phyloP scores from a whole-genome alignment of 2,329 filamentous ascomycete species.

The Coniochaeta sp. region DNA sequence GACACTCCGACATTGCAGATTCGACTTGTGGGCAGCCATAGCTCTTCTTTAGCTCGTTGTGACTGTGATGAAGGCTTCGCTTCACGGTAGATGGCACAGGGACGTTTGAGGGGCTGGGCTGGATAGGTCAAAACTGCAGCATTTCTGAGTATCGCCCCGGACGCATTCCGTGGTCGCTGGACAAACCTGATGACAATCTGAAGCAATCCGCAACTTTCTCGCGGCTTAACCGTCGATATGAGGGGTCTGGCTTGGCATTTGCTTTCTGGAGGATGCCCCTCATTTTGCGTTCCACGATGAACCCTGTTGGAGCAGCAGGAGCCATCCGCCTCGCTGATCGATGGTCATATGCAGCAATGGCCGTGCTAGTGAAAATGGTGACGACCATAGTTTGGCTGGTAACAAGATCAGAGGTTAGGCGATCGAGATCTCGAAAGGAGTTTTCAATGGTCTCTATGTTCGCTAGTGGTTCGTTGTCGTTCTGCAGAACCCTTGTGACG shows the following conservation, averaged over 20 bases:
- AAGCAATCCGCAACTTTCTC: background rate
- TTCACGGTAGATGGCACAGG: background rate
- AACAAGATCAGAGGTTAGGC: background rate
- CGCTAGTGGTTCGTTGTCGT: too few relatives aligned
- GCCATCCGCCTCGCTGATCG: background rate
- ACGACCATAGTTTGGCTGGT: background rate
- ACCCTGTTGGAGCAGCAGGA: background rate
- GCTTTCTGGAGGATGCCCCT: background rate
- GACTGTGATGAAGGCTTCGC: background rate
- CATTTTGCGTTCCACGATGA: background rate
- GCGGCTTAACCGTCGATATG: background rate
- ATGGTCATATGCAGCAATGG: background rate
- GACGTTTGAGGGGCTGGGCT: too few relatives aligned
- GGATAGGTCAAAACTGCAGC: too few relatives aligned
- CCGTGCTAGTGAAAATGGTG: background rate
- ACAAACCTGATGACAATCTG: background rate
- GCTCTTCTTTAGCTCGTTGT: background rate
- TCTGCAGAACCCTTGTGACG: too few relatives aligned
- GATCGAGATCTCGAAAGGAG: background rate
- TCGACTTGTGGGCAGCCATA: background rate
- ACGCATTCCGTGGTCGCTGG: background rate
- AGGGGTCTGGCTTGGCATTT: background rate
- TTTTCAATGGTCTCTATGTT: background rate
- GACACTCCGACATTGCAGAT: background rate
- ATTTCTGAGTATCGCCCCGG: background rate